These are phyloP conservation scores for Saccharomyces hybrid DNA, from an alignment of 1,139 yeast species.

Conservation along the genomic window DNA sequence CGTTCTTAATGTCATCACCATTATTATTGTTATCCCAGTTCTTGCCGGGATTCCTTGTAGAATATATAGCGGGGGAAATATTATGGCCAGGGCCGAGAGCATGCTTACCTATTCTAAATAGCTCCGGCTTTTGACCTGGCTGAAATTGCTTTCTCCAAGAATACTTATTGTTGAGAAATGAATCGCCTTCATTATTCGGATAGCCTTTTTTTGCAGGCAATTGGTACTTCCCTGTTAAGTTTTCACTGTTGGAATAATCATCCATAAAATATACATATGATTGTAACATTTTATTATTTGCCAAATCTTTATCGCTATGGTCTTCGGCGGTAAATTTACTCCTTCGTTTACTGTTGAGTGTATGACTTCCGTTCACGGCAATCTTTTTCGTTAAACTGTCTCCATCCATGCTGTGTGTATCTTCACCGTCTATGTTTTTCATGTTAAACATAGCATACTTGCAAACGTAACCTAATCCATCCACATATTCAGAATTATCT, in stretches of 20 bases:
- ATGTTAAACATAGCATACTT: slow-evolving; percentile 82
- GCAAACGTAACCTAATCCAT: slow-evolving; percentile 91
- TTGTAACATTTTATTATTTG: slow-evolving; percentile 86
- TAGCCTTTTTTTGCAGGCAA: slow-evolving; percentile 15
- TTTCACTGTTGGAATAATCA: slow-evolving; percentile 52
- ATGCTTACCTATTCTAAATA: slow-evolving; percentile 16
- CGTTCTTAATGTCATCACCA: not conserved
- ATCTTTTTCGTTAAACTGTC: slow-evolving; percentile 37
- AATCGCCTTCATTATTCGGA: slow-evolving; percentile 3
- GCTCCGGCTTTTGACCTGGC: slow-evolving; percentile 27
- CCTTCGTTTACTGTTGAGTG: slow-evolving; percentile 6
- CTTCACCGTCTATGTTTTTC: not conserved
- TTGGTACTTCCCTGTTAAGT: slow-evolving; percentile 32
- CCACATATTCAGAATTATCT: slow-evolving; percentile 82
- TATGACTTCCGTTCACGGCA: not conserved
- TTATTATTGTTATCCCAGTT: not conserved
- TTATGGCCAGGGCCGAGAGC: slow-evolving; percentile 6
- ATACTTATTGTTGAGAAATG: slow-evolving; percentile 16
- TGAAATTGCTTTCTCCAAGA: slow-evolving; percentile 32
- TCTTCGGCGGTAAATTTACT: slow-evolving; percentile 11
- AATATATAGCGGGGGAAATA: not conserved
- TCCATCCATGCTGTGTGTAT: slow-evolving; percentile 35
- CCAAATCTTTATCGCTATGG: slow-evolving; percentile 39
- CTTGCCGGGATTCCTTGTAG: not conserved
- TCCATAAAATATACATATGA: slow-evolving; percentile 82